Evolutionary conservation across 495 filamentous ascomycete species (phyloP).

Genomic region (Copromyces sp.): DNA sequence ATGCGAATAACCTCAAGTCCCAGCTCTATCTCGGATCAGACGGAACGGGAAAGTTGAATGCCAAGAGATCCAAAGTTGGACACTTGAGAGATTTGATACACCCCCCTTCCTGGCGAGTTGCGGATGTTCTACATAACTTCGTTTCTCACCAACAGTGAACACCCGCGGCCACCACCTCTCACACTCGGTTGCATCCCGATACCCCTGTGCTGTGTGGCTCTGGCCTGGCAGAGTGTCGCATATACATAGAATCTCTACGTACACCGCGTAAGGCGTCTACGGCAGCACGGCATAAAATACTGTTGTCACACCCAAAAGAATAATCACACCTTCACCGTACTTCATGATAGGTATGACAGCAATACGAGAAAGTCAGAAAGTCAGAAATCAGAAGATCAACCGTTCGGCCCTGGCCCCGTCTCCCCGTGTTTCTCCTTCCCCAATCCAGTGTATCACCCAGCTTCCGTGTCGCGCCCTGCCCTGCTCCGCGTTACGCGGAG

Average conservation of each 20-base stretch:
- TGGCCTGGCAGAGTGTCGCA: neutral
- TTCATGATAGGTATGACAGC: neutral
- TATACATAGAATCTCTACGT: neutral
- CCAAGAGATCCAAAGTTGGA: neutral
- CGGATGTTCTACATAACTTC: neutral
- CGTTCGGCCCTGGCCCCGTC: neutral
- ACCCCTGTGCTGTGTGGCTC: neutral
- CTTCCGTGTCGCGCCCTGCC: neutral
- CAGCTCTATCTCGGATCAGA: neutral
- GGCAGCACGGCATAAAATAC: neutral
- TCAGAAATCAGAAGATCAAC: neutral
- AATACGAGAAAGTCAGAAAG: neutral
- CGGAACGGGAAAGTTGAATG: neutral
- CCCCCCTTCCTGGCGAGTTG: neutral
- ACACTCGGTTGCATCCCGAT: neutral
- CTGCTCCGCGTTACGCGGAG: neutral
- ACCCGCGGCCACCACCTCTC: neutral
- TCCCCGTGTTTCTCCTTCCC: neutral
- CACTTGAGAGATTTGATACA: neutral
- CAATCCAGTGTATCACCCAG: neutral
- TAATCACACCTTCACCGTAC: neutral
- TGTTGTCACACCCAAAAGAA: neutral
- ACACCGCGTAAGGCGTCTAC: neutral
- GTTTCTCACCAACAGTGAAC: neutral
- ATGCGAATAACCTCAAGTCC: neutral